A percentile compares a stretch with the other conserved stretches of the same genome.
These are phyloP conservation scores for Apiospora marii DNA, from an alignment of 2,329 filamentous ascomycete genomes.

Conservation along the genomic window DNA sequence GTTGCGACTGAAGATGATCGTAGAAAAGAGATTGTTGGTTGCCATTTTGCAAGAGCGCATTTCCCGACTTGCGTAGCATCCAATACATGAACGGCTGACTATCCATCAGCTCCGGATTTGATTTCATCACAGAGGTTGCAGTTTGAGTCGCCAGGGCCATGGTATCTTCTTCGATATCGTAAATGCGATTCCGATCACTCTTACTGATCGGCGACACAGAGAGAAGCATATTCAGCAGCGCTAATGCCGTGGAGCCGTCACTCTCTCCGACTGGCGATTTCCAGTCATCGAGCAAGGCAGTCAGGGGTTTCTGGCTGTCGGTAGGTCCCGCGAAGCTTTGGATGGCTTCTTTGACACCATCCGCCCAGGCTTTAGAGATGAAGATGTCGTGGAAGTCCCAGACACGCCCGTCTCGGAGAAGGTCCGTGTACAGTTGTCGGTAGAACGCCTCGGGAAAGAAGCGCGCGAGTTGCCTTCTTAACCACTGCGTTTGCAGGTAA, in stretches of 20 bases:
- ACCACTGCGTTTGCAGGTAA: slow-evolving; percentile 30
- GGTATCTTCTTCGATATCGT: neutral
- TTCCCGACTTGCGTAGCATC: slow-evolving; percentile 30
- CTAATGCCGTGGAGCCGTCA: slow-evolving; percentile 34
- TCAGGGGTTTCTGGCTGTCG: slow-evolving; percentile 26
- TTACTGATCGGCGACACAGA: too few species aligned
- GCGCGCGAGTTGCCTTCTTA: slow-evolving; percentile 28
- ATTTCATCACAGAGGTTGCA: slow-evolving; percentile 31
- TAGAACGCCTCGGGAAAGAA: slow-evolving; percentile 23
- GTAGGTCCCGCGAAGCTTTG: slow-evolving; percentile 24
- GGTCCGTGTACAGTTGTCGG: slow-evolving; percentile 28
- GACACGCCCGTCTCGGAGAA: slow-evolving; percentile 36
- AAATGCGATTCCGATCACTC: too few species aligned
- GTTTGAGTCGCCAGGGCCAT: slow-evolving; percentile 30
- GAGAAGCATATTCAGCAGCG: slow-evolving; percentile 27
- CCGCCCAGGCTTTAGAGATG: slow-evolving; percentile 24
- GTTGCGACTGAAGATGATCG: too few species aligned
- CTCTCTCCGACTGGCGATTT: slow-evolving; percentile 26
- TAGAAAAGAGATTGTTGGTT: neutral
- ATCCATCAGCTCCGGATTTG: slow-evolving; percentile 32
- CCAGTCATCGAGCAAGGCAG: slow-evolving; percentile 33
- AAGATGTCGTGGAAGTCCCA: slow-evolving; percentile 37
- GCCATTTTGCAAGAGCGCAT: slow-evolving; percentile 20
- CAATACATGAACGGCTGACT: slow-evolving; percentile 33
- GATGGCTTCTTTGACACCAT: slow-evolving; percentile 27